Evolutionary conservation across 345 rosid species (phyloP).

Genomic region (Raphanus raphanistrum): DNA sequence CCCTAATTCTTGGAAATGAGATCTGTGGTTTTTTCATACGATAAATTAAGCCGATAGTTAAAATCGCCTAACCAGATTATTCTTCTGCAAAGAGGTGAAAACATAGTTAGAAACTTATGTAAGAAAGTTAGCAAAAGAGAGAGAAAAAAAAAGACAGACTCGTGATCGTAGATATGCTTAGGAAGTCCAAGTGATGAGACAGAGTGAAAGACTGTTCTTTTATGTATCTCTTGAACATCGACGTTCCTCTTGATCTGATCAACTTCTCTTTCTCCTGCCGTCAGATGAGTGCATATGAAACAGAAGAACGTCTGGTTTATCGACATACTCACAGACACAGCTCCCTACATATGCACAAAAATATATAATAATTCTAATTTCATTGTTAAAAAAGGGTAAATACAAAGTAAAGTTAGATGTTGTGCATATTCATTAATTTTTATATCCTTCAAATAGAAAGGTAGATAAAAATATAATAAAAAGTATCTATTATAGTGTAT

Average conservation of each 20-base stretch:
- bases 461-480: too few species aligned
- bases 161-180: slow-evolving; percentile 67
- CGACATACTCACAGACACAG: slow-evolving; percentile 94
- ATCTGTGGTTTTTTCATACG: slow-evolving; percentile 66
- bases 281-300: slow-evolving; percentile 79
- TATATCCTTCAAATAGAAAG: too few species aligned
- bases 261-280: slow-evolving; percentile 89
- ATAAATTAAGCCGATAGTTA: slow-evolving; percentile 81
- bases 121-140: background rate
- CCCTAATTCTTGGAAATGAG: slow-evolving; percentile 48
- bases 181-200: slow-evolving; percentile 63
- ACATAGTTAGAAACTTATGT: background rate
- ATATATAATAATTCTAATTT: too few species aligned
- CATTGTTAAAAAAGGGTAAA: too few species aligned
- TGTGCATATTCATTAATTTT: too few species aligned
- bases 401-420: too few species aligned
- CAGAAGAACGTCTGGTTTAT: slow-evolving; percentile 85
- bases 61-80: slow-evolving; percentile 96
- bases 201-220: slow-evolving; percentile 73
- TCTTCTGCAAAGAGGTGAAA: slow-evolving; percentile 53
- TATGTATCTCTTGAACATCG: slow-evolving; percentile 81
- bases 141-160: slow-evolving; percentile 46
- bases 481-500: too few species aligned
- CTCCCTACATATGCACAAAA: slow-evolving; percentile 58
- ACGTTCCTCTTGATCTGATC: slow-evolving; percentile 84